Evolutionary conservation across 345 rosid species (phyloP), one percentile per base, ranked within the genome.

Genomic region (Bruguiera gymnorhiza): DNA sequence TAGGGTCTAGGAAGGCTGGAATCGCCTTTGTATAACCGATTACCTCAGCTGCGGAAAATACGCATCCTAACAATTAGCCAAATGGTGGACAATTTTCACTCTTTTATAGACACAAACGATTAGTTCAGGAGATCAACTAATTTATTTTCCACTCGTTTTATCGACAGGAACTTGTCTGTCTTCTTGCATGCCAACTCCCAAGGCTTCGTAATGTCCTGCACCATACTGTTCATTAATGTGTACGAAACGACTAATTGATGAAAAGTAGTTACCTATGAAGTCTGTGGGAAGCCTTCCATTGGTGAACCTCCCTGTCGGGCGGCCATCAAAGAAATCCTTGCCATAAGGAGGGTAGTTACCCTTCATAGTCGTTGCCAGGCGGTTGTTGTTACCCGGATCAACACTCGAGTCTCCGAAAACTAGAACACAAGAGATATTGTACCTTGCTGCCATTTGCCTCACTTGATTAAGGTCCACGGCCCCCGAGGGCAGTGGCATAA

Each of bases 341-440:
- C 97, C 97, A 37, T 89, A 91, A 50, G 97, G 97, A 39, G 70
- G 83, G 70, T 80, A 88, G 68, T 92, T 86, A 19, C 88, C 79
- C 72, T 86, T 90, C 79, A 79, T 36, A 13, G 73, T 8, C 20
- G 93, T 87, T 0, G 68, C 55, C 8, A 87, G 84, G 54, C 66
- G 76, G 74, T 92, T 85, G 82, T 88, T 88, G 60, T 89, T 93
- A 1, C 98, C 97, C 0, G 93, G 81, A 76, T 91, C 97, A 6
- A 90, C 96, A 72, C 93, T 89, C 3, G 92, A 93, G 78, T 93
- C 98, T 29, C 97, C 98, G 46, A 93, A 93, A 27, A 87, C 96
- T 59, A 93, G 15, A 6, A 93, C 76, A 0, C 86, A 85, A 8
- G 89, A 81, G 34, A 90, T 76, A 46, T 93, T 90, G 77, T 83